Conservation (phyloP, 78 protist genomes). For the Planoprotostelium fungivorum region DNA sequence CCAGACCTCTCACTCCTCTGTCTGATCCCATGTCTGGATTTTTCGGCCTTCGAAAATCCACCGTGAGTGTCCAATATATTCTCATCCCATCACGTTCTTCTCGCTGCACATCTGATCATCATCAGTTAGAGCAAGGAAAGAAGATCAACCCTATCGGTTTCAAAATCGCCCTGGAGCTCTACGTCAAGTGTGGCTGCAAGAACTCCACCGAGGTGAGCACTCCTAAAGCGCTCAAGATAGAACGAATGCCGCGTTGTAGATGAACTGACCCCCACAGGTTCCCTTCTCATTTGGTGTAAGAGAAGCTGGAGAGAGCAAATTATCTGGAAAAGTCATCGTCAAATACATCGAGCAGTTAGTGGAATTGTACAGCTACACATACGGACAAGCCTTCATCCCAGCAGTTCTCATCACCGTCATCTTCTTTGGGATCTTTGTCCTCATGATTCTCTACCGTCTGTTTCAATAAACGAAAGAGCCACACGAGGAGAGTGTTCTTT, state of each 20-base stretch:
- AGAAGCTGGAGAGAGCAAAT: slow-evolving; percentile 26
- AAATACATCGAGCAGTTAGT: slow-evolving; percentile 24
- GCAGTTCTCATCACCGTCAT: background rate
- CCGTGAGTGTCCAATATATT: background rate
- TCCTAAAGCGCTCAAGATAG: background rate
- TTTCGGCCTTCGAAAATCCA: slow-evolving; percentile 16
- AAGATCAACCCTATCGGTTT: slow-evolving; percentile 16
- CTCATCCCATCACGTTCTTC: too few relatives aligned
- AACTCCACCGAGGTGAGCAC: background rate
- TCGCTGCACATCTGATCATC: too few relatives aligned
- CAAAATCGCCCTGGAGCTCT: slow-evolving; percentile 47
- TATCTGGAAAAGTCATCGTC: slow-evolving; percentile 44
- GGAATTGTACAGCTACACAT: slow-evolving; percentile 11
- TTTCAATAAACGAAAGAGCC: background rate
- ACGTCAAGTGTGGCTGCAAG: slow-evolving; percentile 6
- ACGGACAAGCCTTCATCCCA: background rate
- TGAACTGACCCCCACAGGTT: slow-evolving; percentile 5
- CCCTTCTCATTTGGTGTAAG: slow-evolving; percentile 10
- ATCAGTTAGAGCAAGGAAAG: background rate
- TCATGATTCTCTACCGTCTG: background rate
- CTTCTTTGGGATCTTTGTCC: background rate
- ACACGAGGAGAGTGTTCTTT: too few relatives aligned
- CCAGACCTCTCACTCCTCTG: slow-evolving; percentile 38
- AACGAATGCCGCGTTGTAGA: background rate
- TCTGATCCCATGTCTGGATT: slow-evolving; percentile 54